A percentile compares a stretch with the other conserved stretches of the same genome.
These are phyloP conservation scores for Sicyos baderoa DNA, from an alignment of 306 rosid genomes.

Conservation along the genomic window DNA sequence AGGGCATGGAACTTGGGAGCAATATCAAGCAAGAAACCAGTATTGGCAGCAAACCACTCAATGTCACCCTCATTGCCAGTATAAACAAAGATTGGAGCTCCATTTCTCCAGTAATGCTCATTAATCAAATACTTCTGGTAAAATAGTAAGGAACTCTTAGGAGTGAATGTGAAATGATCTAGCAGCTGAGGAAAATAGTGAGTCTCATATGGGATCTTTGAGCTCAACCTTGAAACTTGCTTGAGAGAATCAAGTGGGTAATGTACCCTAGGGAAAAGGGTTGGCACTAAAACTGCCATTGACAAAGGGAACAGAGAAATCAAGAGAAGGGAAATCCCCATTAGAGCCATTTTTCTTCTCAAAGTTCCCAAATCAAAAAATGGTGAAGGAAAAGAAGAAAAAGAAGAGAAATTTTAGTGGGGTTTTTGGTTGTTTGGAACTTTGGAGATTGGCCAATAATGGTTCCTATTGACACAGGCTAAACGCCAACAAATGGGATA, in stretches of 20 bases:
- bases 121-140: conserved; percentile 72
- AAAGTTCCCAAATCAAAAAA: background rate
- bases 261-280: background rate
- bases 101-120: conserved; percentile 52
- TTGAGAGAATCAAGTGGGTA: background rate
- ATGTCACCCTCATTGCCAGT: conserved; percentile 94
- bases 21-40: conserved; percentile 81
- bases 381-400: background rate
- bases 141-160: conserved; percentile 35
- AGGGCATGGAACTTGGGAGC: conserved; percentile 39
- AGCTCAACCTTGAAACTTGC: background rate
- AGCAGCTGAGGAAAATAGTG: conserved; percentile 56
- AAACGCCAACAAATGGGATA: background rate
- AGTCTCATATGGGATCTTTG: conserved; percentile 39
- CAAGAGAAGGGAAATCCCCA: background rate
- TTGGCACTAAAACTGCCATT: background rate
- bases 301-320: background rate
- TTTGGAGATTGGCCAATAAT: background rate
- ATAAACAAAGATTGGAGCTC: conserved; percentile 73
- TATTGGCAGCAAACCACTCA: conserved; percentile 69
- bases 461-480: background rate
- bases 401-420: background rate
- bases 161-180: conserved; percentile 70
- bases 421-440: background rate
- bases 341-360: background rate